A percentile compares a stretch with the other conserved stretches of the same genome.
phyloP scores from a whole-genome alignment of 345 rosid species.

The Salix brachista region DNA sequence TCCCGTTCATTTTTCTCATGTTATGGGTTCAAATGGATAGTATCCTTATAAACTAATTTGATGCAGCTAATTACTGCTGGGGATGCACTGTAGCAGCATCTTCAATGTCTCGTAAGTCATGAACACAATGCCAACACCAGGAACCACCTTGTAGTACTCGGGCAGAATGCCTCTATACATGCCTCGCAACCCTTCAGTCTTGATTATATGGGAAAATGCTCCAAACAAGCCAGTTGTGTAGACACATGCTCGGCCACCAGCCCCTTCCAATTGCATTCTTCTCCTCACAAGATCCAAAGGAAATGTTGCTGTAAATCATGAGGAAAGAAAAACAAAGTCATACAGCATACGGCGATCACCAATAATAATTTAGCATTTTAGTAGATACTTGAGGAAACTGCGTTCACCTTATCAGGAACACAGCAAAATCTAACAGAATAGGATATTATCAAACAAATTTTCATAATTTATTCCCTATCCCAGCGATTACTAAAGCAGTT shows the following conservation, averaged over 20 bases:
- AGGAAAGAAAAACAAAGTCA: neutral
- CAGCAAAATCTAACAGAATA: neutral
- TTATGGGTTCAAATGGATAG: neutral
- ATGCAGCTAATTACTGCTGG: slow-evolving; percentile 1
- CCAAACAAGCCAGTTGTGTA: slow-evolving; percentile 72
- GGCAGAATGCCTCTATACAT: slow-evolving; percentile 88
- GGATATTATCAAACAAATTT: neutral
- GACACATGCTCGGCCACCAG: slow-evolving; percentile 68
- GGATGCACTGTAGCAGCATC: slow-evolving; percentile 30
- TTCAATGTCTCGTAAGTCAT: slow-evolving; percentile 89
- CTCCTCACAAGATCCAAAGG: slow-evolving; percentile 93
- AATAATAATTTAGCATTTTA: neutral
- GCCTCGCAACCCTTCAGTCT: slow-evolving; percentile 66
- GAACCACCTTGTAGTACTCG: slow-evolving; percentile 91
- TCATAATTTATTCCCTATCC: neutral
- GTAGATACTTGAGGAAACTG: neutral
- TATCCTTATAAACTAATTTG: neutral
- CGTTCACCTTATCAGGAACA: neutral
- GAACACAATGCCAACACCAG: slow-evolving; percentile 89
- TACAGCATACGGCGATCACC: neutral
- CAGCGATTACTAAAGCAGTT: neutral
- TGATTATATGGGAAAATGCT: slow-evolving; percentile 56
- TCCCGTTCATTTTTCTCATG: neutral
- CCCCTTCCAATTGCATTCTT: slow-evolving; percentile 89
- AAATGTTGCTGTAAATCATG: slow-evolving; percentile 61